Conservation (phyloP, 2,329 filamentous ascomycete genomes). For the Claviceps pazoutovae region DNA sequence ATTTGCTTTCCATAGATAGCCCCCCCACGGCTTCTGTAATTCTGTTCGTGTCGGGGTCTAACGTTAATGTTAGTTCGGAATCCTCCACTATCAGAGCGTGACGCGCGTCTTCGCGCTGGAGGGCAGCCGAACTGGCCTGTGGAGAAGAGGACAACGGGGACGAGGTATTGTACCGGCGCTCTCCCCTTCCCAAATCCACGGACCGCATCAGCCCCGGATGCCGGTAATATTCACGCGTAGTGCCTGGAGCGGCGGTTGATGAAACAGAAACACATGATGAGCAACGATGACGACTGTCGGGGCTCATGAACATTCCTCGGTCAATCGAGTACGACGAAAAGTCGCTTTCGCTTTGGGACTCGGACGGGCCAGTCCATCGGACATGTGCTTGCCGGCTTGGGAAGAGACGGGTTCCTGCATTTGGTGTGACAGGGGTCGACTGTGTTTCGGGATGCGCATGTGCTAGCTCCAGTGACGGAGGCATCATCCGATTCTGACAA, state of each 20-base stretch:
- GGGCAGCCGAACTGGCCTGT: constrained; percentile 18
- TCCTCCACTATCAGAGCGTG: constrained; percentile 6
- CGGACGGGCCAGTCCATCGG: constrained; percentile 28
- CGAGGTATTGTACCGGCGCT: constrained; percentile 17
- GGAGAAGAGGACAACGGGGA: constrained; percentile 26
- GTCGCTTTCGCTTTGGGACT: constrained; percentile 27
- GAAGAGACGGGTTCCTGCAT: constrained; percentile 18
- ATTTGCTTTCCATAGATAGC: background rate
- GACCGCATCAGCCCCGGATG: constrained; percentile 34
- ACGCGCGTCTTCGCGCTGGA: constrained; percentile 31
- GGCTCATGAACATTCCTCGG: constrained; percentile 40
- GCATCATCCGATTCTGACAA: constrained; percentile 27
- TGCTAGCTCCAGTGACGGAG: constrained; percentile 29
- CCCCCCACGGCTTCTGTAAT: background rate
- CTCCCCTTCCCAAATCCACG: constrained; percentile 22
- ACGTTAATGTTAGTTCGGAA: background rate
- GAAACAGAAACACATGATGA: constrained; percentile 38
- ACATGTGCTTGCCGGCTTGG: constrained; percentile 21
- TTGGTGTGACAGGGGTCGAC: constrained; percentile 23
- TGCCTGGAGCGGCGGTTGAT: constrained; percentile 44
- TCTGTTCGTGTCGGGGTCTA: background rate
- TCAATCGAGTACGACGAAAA: constrained; percentile 51
- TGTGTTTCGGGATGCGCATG: constrained; percentile 13
- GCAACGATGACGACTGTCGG: constrained; percentile 52
- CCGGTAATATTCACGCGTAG: constrained; percentile 29